Base-by-base conservation (phyloP, 371 early-diverging fungal species). In the Nematocida sp. region DNA sequence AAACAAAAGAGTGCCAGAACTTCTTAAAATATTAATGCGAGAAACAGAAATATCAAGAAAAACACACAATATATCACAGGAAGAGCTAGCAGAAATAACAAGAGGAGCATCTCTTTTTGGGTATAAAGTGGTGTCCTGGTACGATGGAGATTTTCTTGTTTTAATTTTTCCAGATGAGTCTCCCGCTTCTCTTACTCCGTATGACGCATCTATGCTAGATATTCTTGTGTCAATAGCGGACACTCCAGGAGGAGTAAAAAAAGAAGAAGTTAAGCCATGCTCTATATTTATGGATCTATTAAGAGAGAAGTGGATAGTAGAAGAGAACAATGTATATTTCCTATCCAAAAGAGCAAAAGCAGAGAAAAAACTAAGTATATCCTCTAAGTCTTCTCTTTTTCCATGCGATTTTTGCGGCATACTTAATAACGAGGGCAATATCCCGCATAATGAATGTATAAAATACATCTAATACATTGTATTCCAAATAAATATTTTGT, bases 391-490 rank as follows among this genome's bases (percentile, higher is more conserved):
- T 26, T 20, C n/a, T 9, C 51, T 51, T 18, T 28, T 47, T 5
- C 25, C 48, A 5, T 71, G 75, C 42, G 13, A 13, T 13, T 50
- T 71, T 20, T 71, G 75, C 51, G 28, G 30, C 23, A 61, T 71
- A 16, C 61, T 71, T 20, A 71, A 71, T 51, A 18, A 47, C 4
- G 60, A 71, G 38, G 75, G 75, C 5, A 71, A 71, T 39, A 23
- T 71, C 2, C 75, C 60, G 40, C 75, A 71, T 38, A 28, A 2
- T 25, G 53, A 61, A 57, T 71, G 75, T 33, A 16, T 20, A 7
- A 53, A 53, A 28, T 53, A 28, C 54, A 45, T 45, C 45, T n/a
- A n/a, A n/a, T n/a, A n/a, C n/a, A n/a, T n/a, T n/a, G n/a, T n/a
- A n/a, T n/a, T n/a, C n/a, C n/a, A n/a, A n/a, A n/a, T n/a, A n/a